Evolutionary conservation across 495 filamentous ascomycete species (phyloP), one percentile per base, ranked within the genome.

Genomic region (Darksidea phi): DNA sequence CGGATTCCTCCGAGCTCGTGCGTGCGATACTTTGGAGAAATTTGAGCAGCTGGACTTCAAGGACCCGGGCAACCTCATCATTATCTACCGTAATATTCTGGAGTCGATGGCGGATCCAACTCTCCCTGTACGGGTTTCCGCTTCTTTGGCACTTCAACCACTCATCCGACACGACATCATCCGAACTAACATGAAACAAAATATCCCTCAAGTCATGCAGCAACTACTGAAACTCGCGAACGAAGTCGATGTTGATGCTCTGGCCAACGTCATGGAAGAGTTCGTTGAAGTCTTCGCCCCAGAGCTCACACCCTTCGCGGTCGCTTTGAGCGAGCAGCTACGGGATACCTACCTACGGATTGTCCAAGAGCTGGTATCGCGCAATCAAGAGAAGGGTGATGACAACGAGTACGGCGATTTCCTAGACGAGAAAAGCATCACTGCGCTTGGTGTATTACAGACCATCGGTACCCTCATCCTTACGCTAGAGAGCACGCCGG

Each of bases 171-270:
- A 98, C 75, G 92, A 97, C 60, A 81, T 91, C 60, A 97, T 98
- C 68, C 87, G 91, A 25, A 86, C 82, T 18, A 90, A 86, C 63
- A 97, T 98, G 95, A 91, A 96, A 75, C 85, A 93, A 69, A 96
- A 90, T 73, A 98, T 98, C 54, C 91, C 95, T n/a, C 92, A 95
- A 69, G 97, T 98, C 71, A 98, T 98, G 94, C 94, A 98, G 75
- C 91, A 97, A 74, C 78, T 98, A 15, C 81, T 98, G 28, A 97
- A 97, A 76, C 77, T 98, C 59, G 93, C 94, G 24, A 96, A 96
- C 70, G 91, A 96, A 75, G 91, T 91, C 45, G 91, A 96, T 66
- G 92, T 96, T 50, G 91, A 96, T 73, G 90, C 91, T 17, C 74
- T 96, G 18, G 90, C 91, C n/a, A 96, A 96, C 66, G 91, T 96